Evolutionary conservation across 192 early-diverging fungal genomes (phyloP), one percentile per base, ranked within the genome.

Genomic region (Thoreauomyces humboldtii): DNA sequence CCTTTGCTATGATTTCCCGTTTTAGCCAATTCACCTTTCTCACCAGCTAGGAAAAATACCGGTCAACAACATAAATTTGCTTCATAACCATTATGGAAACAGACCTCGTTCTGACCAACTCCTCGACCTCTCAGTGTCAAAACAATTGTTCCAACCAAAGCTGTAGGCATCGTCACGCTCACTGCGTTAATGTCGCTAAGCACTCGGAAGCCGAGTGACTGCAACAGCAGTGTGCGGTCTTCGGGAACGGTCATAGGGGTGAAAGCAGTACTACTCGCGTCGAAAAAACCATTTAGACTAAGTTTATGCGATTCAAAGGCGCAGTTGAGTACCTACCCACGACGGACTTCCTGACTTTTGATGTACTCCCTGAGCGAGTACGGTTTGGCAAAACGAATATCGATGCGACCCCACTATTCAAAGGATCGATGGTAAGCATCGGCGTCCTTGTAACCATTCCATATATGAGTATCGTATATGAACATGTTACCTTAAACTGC

Each of bases 91-190:
- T 12, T 41, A 41, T n/a, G 38, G 44, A 22, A 17, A 42, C 25
- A 22, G 53, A 70, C 55, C 45, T 74, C 77, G 48, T 77, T 55
- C 9, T 73, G 65, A 11, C 81, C 67, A 27, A 89, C 84, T 32
- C 85, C 87, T 22, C 89, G 74, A 22, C 91, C 91, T 70, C 91
- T 82, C n/a, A 93, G 70, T 0, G 91, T 93, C 57, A 93, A 64
- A 25, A 93, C 74, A 21, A 91, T 80, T 0, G 91, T 91, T 14
- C 89, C 89, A 6, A 93, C 87, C 59, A 93, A 66, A 11, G 91
- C 88, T 12, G 91, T 89, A 12, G 91, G 91, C 91, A 93, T 93
- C 11, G 91, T 84, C 45, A 91, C 89, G 3, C 81, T 81, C 44
- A 87, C 84, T 5, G 81, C 68, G 73, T 93, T 93, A 82, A 81